These are phyloP conservation scores for Cladorrhinum sp. DNA, from an alignment of 2,329 filamentous ascomycete genomes.

Conservation along the genomic window DNA sequence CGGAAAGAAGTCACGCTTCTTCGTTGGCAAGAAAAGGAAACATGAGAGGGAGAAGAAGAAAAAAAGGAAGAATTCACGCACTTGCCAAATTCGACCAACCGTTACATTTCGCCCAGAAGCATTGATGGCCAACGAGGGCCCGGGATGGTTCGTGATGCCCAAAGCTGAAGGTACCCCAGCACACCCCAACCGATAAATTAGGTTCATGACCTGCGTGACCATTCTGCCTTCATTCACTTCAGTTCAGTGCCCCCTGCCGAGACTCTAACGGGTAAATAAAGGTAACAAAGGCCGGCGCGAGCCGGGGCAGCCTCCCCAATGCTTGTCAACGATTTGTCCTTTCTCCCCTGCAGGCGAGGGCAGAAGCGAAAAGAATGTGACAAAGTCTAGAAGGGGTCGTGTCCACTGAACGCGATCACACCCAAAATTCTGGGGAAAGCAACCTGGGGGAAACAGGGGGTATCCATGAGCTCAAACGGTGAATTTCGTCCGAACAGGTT, in stretches of 20 bases:
- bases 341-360: slow-evolving; percentile 3
- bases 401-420: slow-evolving; percentile 2
- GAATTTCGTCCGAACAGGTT: neutral
- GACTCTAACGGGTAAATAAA: slow-evolving; percentile 10
- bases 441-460: slow-evolving; percentile 1
- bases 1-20: neutral
- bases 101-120: neutral
- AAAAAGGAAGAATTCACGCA: neutral
- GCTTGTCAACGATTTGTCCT: neutral
- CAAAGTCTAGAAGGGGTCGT: slow-evolving; percentile 1
- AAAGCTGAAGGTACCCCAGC: neutral
- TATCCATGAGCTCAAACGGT: slow-evolving; percentile 5
- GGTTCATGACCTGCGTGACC: neutral
- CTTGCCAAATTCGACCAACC: neutral
- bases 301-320: neutral
- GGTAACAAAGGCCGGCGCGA: slow-evolving; percentile 4
- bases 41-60: neutral
- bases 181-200: neutral
- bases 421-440: slow-evolving; percentile 3
- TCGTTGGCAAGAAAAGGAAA: neutral
- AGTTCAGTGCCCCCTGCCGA: slow-evolving; percentile 5
- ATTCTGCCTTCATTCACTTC: neutral
- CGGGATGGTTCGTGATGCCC: neutral
- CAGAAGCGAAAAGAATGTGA: neutral
- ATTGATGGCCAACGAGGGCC: neutral